phyloP scores from a whole-genome alignment of 495 filamentous ascomycete species.

The Tuber microsphaerosporum region DNA sequence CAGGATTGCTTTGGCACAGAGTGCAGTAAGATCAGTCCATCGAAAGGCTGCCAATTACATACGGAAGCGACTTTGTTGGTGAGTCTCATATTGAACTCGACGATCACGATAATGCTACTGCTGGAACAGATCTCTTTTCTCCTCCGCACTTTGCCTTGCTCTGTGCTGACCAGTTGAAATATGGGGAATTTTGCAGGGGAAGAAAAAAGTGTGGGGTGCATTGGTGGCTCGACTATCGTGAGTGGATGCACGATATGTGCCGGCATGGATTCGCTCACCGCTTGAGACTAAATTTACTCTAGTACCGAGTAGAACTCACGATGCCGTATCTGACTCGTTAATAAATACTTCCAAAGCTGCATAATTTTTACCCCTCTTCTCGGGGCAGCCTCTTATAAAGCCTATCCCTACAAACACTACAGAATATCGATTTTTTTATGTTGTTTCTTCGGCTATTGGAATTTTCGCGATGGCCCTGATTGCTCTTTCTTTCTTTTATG shows the following conservation, averaged over 20 bases:
- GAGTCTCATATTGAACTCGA: not conserved
- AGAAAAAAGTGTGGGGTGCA: not conserved
- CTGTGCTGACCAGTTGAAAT: not conserved
- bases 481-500: not conserved
- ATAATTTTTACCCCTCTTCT: not conserved
- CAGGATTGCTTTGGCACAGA: not conserved
- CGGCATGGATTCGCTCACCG: not conserved
- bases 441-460: not conserved
- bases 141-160: not conserved
- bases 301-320: not conserved
- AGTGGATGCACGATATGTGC: not conserved
- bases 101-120: not conserved
- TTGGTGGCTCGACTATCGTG: not conserved
- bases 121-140: not conserved
- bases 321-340: not conserved
- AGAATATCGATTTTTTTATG: not conserved
- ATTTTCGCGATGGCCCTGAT: not conserved
- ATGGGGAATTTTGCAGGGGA: not conserved
- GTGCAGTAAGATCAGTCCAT: not conserved
- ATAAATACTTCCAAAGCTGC: not conserved
- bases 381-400: not conserved
- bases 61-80: not conserved
- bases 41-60: not conserved
- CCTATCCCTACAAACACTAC: not conserved
- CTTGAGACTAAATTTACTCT: not conserved